Evolutionary conservation across 352 stramenopile genomes (phyloP), one percentile per base, ranked within the genome.

Genomic region (Aphanomyces euteiches): DNA sequence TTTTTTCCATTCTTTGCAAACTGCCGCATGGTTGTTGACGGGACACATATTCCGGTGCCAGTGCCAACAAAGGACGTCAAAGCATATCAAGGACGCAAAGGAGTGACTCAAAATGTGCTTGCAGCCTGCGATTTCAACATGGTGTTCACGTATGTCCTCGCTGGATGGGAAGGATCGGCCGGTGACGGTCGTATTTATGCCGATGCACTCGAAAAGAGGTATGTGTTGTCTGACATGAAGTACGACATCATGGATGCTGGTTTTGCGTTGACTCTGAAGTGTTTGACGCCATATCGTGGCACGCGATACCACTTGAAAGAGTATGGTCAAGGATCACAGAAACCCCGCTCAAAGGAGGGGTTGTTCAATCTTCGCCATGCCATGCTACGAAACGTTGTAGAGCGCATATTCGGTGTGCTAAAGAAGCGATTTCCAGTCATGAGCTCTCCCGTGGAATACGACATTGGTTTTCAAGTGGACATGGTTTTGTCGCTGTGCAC

Each of bases 301-400:
- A 40, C 68, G 3, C 39, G 72, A 12, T 76, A 74, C 36, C 66
- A 76, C 41, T 17, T 76, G 6, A 73, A 76, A 37, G 72, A 76
- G 39, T 76, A 50, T 59, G 60, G 47, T 17, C n/a, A 1, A 36
- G 66, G 21, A n/a, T 6, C 28, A 19, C 56, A 38, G 2, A 59
- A 60, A 12, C 72, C 59, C 17, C 66, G 66, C 57, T 70, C 58
- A 12, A 19, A 59, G 13, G 67, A 74, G 59, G 59, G 69, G 39
- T 38, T 73, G 0, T 76, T 74, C 54, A 74, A 72, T 38, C 45
- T 74, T 4, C 13, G 60, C 2, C 72, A 72, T 28, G 21, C 66
- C 48, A 53, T 50, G 36, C 40, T 69, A 2, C 48, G 66, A 3
- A 74, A 76, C 34, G 43, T 73, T 17, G 47, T 74, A n/a, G 67